Percentiles rank a stretch among this genome's conserved stretches.
These are phyloP conservation scores for Platanus orientalis DNA, from an alignment of 164 flowering plant genomes.

Conservation along the genomic window DNA sequence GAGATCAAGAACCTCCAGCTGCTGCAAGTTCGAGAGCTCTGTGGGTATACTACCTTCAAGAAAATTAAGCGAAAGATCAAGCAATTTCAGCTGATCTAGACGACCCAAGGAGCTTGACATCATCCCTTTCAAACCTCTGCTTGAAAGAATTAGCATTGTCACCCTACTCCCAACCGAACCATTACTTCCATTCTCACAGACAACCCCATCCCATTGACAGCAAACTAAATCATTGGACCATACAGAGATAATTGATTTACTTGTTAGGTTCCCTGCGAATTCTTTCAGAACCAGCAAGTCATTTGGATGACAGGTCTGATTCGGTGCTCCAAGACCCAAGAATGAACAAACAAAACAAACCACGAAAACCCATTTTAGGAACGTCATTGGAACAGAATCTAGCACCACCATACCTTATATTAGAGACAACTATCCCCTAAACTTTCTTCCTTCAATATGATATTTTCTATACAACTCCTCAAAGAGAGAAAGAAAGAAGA, in stretches of 20 bases:
- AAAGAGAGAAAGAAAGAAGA: slow-evolving; percentile 10
- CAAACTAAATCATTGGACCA: slow-evolving; percentile 49
- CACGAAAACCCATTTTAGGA: slow-evolving; percentile 42
- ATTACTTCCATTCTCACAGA: slow-evolving; percentile 32
- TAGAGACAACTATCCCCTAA: slow-evolving; percentile 19
- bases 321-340: slow-evolving; percentile 22
- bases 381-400: slow-evolving; percentile 23
- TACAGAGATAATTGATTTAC: slow-evolving; percentile 38
- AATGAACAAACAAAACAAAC: slow-evolving; percentile 32
- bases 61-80: slow-evolving; percentile 64
- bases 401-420: slow-evolving; percentile 27
- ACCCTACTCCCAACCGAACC: slow-evolving; percentile 35
- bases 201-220: slow-evolving; percentile 82
- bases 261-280: slow-evolving; percentile 50
- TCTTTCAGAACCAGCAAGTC: slow-evolving; percentile 55
- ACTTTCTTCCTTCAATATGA: slow-evolving; percentile 8
- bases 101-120: slow-evolving; percentile 45
- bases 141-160: slow-evolving; percentile 34
- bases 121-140: slow-evolving; percentile 48
- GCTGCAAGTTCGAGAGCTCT: slow-evolving; percentile 49
- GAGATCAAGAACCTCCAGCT: slow-evolving; percentile 63
- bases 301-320: slow-evolving; percentile 40
- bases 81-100: slow-evolving; percentile 43
- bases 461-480: background rate
- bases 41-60: slow-evolving; percentile 52